Conservation (phyloP, 1,284 basidiomycete species). For the Wolfiporia cocos region DNA sequence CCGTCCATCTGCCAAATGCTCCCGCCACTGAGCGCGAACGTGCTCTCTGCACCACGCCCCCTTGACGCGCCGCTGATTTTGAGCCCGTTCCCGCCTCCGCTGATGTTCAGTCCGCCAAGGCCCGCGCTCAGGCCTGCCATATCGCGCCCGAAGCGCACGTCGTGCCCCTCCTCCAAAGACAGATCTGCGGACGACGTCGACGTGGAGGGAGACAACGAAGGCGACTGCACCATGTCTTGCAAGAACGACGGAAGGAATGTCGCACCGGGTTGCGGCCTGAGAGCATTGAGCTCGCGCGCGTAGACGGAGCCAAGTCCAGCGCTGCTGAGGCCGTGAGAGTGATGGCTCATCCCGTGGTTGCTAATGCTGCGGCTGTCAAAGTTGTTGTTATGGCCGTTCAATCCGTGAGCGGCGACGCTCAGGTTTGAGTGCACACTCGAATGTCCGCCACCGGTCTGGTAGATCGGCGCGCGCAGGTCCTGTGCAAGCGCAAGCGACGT, state of each 20-base stretch:
- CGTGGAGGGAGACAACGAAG: slow-evolving; percentile 49
- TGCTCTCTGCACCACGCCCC: no score
- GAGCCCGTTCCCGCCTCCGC: no score
- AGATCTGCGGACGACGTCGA: slow-evolving; percentile 60
- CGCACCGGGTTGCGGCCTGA: slow-evolving; percentile 18
- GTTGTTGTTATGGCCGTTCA: no score
- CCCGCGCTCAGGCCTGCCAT: not conserved
- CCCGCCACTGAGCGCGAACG: slow-evolving; percentile 29
- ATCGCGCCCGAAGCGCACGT: slow-evolving; percentile 8
- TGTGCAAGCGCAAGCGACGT: not conserved
- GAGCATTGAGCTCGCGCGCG: no score
- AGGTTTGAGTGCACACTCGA: no score
- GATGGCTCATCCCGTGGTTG: no score
- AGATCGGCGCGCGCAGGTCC: slow-evolving; percentile 38
- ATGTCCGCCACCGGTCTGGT: slow-evolving; percentile 50
- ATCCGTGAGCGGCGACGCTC: no score
- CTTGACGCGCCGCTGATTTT: not conserved
- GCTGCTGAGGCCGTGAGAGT: no score
- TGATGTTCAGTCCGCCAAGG: no score
- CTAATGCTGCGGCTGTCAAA: no score
- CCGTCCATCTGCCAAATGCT: slow-evolving; percentile 65
- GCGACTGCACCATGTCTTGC: slow-evolving; percentile 63
- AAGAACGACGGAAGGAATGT: slow-evolving; percentile 62
- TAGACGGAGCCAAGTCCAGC: no score
- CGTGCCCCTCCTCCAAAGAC: slow-evolving; percentile 43